Evolutionary conservation across 2,329 filamentous ascomycete genomes (phyloP).

Genomic region (Didymella pinodella): DNA sequence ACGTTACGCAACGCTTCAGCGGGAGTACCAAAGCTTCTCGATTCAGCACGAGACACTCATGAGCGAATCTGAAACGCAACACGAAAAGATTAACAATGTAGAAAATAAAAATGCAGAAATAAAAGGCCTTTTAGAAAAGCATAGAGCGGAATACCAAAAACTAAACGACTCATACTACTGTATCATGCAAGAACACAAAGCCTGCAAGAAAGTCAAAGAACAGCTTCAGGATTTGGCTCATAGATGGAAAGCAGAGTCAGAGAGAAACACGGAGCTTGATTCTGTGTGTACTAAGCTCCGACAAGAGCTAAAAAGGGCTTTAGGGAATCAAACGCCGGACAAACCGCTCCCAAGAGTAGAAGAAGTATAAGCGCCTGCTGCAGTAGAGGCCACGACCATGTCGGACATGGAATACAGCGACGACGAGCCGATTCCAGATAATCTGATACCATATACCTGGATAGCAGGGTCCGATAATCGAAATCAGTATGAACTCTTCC

Average conservation of each 20-base stretch:
- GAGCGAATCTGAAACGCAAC: slow-evolving; percentile 11
- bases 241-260: slow-evolving; percentile 15
- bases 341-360: slow-evolving; percentile 2
- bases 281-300: slow-evolving; percentile 12
- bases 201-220: slow-evolving; percentile 14
- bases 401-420: slow-evolving; percentile 17
- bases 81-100: slow-evolving; percentile 7
- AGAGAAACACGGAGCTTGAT: slow-evolving; percentile 11
- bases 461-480: slow-evolving; percentile 9
- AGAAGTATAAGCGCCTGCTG: slow-evolving; percentile 15
- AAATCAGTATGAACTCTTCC: slow-evolving; percentile 17
- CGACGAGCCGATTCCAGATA: slow-evolving; percentile 15
- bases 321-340: slow-evolving; percentile 6
- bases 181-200: slow-evolving; percentile 8
- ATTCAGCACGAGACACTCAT: slow-evolving; percentile 7
- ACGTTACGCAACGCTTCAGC: slow-evolving; percentile 12
- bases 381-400: slow-evolving; percentile 19
- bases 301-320: slow-evolving; percentile 13
- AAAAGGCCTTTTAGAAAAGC: slow-evolving; percentile 14
- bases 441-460: slow-evolving; percentile 11
- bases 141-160: slow-evolving; percentile 7
- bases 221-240: slow-evolving; percentile 15
- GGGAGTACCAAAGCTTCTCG: slow-evolving; percentile 3
- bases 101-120: slow-evolving; percentile 19
- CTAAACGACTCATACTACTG: slow-evolving; percentile 11